A percentile compares a stretch with the other conserved stretches of the same genome.
Conservation (phyloP, 208 protist genomes). For the Lotmaria passim region DNA sequence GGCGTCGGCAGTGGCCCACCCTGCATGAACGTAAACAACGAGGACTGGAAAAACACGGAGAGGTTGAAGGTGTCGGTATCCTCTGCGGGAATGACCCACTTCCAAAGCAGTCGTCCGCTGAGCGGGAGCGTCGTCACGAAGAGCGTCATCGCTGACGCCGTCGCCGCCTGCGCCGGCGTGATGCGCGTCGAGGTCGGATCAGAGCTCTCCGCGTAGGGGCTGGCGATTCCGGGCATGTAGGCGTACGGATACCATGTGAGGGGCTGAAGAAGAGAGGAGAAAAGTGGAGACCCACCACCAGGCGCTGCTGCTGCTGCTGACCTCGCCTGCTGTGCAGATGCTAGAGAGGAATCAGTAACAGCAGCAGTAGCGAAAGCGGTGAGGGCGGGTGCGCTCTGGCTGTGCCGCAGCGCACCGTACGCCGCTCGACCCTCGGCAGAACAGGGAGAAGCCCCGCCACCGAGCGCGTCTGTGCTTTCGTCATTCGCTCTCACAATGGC, state of each 20-base stretch:
- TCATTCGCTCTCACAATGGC: too few relatives aligned
- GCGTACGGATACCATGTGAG: conserved; percentile 45
- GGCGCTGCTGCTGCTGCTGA: not conserved
- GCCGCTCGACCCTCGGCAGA: too few relatives aligned
- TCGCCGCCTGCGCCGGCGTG: conserved; percentile 20
- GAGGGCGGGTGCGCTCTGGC: conserved; percentile 14
- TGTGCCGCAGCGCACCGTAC: too few relatives aligned
- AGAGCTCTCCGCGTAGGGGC: conserved; percentile 36
- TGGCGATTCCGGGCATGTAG: conserved; percentile 41
- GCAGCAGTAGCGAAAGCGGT: not conserved
- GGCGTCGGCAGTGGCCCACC: conserved; percentile 50
- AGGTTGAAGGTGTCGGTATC: conserved; percentile 75
- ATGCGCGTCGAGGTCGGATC: conserved; percentile 14
- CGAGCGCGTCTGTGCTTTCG: too few relatives aligned
- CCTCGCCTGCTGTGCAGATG: not conserved
- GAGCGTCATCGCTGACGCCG: conserved; percentile 42
- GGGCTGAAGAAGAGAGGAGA: conserved; percentile 31
- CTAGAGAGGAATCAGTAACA: not conserved
- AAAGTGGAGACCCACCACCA: not conserved
- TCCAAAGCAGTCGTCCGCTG: conserved; percentile 49
- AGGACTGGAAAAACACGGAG: conserved; percentile 70
- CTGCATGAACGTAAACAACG: conserved; percentile 68
- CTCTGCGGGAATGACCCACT: conserved; percentile 69
- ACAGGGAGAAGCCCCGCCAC: too few relatives aligned
- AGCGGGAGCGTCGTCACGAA: conserved; percentile 51